Evolutionary conservation across 2,329 filamentous ascomycete species (phyloP), one percentile per base, ranked within the genome.

Genomic region (Fusarium ambrosium): DNA sequence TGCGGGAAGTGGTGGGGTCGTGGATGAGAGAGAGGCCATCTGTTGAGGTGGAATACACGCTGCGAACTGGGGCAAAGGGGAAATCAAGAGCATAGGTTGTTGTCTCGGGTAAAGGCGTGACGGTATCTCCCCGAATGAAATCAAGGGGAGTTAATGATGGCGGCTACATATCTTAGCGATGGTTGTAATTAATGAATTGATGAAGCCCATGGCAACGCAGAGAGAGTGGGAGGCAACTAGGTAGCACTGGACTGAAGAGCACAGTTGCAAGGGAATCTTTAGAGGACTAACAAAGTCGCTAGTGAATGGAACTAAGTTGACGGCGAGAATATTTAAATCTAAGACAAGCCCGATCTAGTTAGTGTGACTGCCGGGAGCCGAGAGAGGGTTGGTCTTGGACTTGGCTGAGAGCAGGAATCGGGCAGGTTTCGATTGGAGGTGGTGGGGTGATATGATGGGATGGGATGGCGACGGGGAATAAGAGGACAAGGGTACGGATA

Each of bases 31-130:
- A 36, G 32, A 61, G 62, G 3, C 64, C 62, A 48, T 62, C 37
- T 0, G 36, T 67, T n/a, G 65, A 74, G 37, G 74, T 81, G 24
- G 77, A 80, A 66, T 80, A 80, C 66, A 77, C 60, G 37, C 58
- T 81, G 39, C 73, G 60, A 43, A 73, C 77, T 43, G 70, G 58
- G 64, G 79, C 64, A 8, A 81, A 80, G 63, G 80, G 79, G 14
- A 81, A 81, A 69, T 62, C 66, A 18, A 74, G 43, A 55, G 66
- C 48, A 16, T 75, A 71, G 71, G 43, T 45, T 59, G n/a, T 58
- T 51, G 32, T 73, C 68, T 72, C 53, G 67, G 67, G 48, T 36
- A 32, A 41, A 56, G 56, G 64, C 67, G 51, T 53, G 56, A 61
- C 18, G 24, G 48, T 32, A 39, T 67, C 45, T 64, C 63, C 43